Conservation (phyloP, 2,329 filamentous ascomycete genomes). For the Venturia oleaginea region DNA sequence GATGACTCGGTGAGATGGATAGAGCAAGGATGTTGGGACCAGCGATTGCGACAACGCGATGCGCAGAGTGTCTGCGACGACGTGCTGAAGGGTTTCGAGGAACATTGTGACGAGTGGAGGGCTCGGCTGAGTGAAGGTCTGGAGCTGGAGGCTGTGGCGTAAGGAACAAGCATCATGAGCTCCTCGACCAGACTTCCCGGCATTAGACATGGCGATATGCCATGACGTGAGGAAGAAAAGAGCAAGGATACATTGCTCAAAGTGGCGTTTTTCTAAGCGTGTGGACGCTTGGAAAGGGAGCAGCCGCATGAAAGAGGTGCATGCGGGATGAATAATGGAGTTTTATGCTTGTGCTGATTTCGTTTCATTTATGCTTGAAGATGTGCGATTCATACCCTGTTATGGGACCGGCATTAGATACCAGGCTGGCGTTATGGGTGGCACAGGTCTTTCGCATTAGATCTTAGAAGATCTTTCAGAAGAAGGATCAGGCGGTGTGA, state of each 20-base stretch:
- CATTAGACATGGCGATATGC: background rate
- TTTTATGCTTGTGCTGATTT: background rate
- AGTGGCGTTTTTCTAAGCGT: background rate
- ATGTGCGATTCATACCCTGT: background rate
- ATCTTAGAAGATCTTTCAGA: background rate
- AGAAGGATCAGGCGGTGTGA: too few species aligned
- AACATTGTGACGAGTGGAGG: slow-evolving; percentile 78
- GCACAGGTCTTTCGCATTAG: background rate
- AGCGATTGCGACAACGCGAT: slow-evolving; percentile 64
- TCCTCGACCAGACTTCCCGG: background rate
- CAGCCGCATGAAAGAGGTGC: background rate
- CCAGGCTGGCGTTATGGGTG: background rate
- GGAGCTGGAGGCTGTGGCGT: background rate
- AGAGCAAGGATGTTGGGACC: slow-evolving; percentile 72
- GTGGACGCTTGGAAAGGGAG: background rate
- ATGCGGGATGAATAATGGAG: background rate
- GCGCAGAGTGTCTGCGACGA: slow-evolving; percentile 77
- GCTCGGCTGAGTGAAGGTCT: slow-evolving; percentile 46
- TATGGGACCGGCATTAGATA: background rate
- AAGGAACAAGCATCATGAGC: background rate
- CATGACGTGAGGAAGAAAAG: background rate
- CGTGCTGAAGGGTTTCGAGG: slow-evolving; percentile 86
- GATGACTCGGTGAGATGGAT: slow-evolving; percentile 81
- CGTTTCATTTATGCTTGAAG: background rate
- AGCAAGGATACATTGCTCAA: background rate